Percentiles rank a stretch among this genome's conserved stretches.
phyloP scores from a whole-genome alignment of 768 basidiomycete species.

The Mycena vulgaris region DNA sequence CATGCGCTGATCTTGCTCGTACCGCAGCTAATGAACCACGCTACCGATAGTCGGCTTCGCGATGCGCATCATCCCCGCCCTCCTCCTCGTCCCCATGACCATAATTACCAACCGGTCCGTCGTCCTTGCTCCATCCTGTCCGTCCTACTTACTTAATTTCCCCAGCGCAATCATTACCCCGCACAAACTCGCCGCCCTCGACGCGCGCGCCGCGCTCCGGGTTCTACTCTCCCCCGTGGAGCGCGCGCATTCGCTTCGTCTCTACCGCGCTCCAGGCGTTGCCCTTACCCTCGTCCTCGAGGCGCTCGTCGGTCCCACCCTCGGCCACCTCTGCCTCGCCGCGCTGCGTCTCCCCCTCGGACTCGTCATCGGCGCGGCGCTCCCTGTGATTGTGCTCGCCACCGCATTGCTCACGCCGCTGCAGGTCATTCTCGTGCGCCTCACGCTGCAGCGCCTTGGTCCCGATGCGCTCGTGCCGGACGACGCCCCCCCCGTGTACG shows the following conservation, averaged over 20 bases:
- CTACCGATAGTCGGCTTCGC: not conserved
- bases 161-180: conserved; percentile 33
- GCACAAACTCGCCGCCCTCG: conserved; percentile 27
- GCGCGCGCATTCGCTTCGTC: conserved; percentile 29
- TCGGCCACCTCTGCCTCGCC: not conserved
- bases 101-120: conserved; percentile 28
- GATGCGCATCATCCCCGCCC: conserved; percentile 2
- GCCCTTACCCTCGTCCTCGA: conserved; percentile 1
- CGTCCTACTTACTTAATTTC: not conserved
- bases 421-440: conserved; percentile 27
- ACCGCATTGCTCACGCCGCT: conserved; percentile 28
- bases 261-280: conserved; percentile 34
- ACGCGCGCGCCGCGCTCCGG: conserved; percentile 11
- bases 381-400: conserved; percentile 9
- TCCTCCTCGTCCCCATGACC: conserved; percentile 31
- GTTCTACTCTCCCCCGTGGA: conserved; percentile 29
- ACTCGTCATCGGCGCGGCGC: not conserved
- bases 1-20: no score
- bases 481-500: not conserved
- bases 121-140: not conserved
- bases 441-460: conserved; percentile 29
- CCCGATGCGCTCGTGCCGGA: no score
- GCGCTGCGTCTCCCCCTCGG: not conserved
- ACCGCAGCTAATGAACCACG: no score
- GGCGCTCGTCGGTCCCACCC: conserved; percentile 1